Base-by-base conservation (phyloP, 2,329 filamentous ascomycete species). In the Colletotrichum sp. region DNA sequence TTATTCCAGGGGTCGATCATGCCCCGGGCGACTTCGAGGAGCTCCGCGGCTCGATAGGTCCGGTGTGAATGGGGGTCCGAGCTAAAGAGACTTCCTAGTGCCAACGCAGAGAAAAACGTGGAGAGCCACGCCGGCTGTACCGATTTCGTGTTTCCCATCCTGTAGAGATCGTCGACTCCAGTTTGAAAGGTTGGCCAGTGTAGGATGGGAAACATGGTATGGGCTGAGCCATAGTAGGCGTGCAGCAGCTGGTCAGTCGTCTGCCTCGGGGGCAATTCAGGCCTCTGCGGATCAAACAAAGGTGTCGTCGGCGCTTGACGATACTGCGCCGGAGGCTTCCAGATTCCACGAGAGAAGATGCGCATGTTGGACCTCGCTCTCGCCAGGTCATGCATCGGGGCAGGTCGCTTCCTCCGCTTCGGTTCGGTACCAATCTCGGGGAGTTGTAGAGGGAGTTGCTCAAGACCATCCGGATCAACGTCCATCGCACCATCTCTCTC, bases 101-200 rank as follows among this genome's bases (percentile, higher is more conserved):
- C 96, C 74, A 99, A 88, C 4, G 98, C 92, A 2, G 93, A 92
- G 81, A 96, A 98, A 80, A 98, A 93, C 25, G 97, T 88, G 3
- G 95, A 93, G 39, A 94, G 88, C 92, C 95, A 98, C 44, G 93
- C 92, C 19, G 92, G 89, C 1, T 93, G 88, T 8, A 92, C 88
- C 5, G 90, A 90, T 34, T 90, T 87, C 22, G 94, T 87, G 59
- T 90, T 90, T 6, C 92, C 91, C 57, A 87, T 86, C 71, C 91
- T 90, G 84, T 98, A 98, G 8, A 98, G 88, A 11, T 92, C 89
- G 72, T 98, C 95, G 77, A 96, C 94, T 68, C 94, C 91, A 64
- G 91, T 89, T 80, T 93, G 89, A 80, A 99, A 98, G 0, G 91
- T 94, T 3, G 95, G 95, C 94, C 96, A 98, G 83, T 99, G 95